These are phyloP conservation scores for Amanita inopinata DNA, from an alignment of 768 basidiomycete genomes.

Conservation along the genomic window DNA sequence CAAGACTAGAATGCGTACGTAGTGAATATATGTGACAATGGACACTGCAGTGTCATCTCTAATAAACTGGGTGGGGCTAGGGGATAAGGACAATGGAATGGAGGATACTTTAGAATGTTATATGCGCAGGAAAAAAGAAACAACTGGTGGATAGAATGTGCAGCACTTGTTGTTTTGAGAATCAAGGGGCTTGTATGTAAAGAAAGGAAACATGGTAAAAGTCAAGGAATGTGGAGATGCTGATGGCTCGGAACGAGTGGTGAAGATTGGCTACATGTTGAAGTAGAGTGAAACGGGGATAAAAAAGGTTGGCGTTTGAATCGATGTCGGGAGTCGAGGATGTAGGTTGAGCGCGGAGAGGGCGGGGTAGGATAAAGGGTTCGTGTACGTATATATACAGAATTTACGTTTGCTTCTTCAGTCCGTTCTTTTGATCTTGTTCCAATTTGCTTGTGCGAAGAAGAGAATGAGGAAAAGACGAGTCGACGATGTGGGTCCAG, in stretches of 20 bases:
- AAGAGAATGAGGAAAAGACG: not conserved
- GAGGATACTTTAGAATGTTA: no score
- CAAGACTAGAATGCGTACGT: no score
- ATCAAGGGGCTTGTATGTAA: not conserved
- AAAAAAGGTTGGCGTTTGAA: not conserved
- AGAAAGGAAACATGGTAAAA: not conserved
- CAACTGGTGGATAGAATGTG: no score
- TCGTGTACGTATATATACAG: slow-evolving; percentile 6
- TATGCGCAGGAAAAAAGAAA: no score
- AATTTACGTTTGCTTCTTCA: slow-evolving; percentile 4
- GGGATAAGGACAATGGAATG: no score
- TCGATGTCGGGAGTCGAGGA: not conserved
- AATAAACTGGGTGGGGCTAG: no score
- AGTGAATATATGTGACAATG: no score
- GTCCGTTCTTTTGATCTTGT: slow-evolving; percentile 6
- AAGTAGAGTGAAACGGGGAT: not conserved
- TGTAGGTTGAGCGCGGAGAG: not conserved
- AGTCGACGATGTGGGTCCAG: no score
- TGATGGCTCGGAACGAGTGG: not conserved
- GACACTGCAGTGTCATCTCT: no score
- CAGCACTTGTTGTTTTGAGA: no score
- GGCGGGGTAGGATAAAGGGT: not conserved
- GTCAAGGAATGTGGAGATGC: slow-evolving; percentile 1
- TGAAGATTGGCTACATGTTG: no score
- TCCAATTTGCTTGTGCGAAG: not conserved